Conservation (phyloP, 176 grass and related monocot genomes). For the Hsuehochloa calcarea region DNA sequence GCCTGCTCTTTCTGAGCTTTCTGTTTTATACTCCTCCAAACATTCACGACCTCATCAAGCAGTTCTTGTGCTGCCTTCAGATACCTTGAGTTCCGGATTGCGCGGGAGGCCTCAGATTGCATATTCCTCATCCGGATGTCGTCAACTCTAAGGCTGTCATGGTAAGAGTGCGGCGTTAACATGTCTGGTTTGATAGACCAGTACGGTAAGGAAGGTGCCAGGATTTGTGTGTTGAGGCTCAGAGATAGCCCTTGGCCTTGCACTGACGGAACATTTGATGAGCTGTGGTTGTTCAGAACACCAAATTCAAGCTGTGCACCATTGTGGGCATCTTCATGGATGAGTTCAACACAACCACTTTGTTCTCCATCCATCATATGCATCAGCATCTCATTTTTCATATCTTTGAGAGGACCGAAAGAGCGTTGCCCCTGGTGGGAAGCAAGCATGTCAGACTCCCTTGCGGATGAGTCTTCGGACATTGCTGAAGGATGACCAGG, state of each 20-base stretch:
- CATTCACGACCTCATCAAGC: conserved; percentile 89
- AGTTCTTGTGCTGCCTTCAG: conserved; percentile 84
- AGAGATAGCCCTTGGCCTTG: conserved; percentile 73
- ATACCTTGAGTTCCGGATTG: conserved; percentile 74
- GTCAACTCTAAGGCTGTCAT: conserved; percentile 52
- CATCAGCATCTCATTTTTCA: conserved; percentile 62
- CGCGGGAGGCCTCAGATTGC: conserved; percentile 53
- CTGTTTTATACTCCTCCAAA: conserved; percentile 74
- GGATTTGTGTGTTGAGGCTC: conserved; percentile 76
- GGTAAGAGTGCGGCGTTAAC: conserved; percentile 51
- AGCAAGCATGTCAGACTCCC: conserved; percentile 60
- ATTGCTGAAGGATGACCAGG: conserved; percentile 37
- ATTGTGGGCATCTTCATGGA: conserved; percentile 46
- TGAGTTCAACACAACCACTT: conserved; percentile 19
- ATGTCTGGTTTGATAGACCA: conserved; percentile 65
- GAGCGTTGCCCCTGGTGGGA: conserved; percentile 45
- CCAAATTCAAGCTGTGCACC: conserved; percentile 57
- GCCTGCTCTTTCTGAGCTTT: conserved; percentile 63
- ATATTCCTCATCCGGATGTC: conserved; percentile 51
- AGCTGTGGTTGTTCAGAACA: conserved; percentile 52
- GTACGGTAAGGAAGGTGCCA: conserved; percentile 68
- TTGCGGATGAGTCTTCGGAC: conserved; percentile 48
- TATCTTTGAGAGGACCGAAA: conserved; percentile 45
- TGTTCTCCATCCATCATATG: conserved; percentile 45
- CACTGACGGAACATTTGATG: conserved; percentile 41